Conservation (phyloP, 176 grass and related monocot genomes). For the Phragmites australis region DNA sequence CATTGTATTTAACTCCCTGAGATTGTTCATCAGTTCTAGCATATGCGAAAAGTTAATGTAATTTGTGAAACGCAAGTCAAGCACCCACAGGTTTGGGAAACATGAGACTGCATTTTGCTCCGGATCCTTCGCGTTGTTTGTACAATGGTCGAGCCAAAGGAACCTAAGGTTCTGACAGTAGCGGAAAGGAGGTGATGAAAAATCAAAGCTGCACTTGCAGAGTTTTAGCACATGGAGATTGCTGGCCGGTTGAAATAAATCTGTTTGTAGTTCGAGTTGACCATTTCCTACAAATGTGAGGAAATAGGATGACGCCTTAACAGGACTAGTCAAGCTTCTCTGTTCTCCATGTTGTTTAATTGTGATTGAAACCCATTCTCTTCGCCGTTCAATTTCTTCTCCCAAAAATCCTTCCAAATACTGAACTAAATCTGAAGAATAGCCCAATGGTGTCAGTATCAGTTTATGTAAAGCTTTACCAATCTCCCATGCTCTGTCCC, state of each 20-base stretch:
- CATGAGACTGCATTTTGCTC: background rate
- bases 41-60: background rate
- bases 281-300: too few relatives aligned
- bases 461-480: background rate
- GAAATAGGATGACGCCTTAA: too few relatives aligned
- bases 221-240: background rate
- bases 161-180: slow-evolving; percentile 7
- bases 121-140: background rate
- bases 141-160: slow-evolving; percentile 14
- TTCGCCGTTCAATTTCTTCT: too few relatives aligned
- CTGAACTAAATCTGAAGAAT: too few relatives aligned
- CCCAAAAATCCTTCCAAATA: too few relatives aligned
- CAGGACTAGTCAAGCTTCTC: background rate
- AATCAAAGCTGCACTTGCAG: background rate
- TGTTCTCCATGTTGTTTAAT: background rate
- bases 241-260: background rate
- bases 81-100: slow-evolving; percentile 2
- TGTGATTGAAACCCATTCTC: too few relatives aligned
- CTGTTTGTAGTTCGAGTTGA: background rate
- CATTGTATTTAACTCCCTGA: slow-evolving; percentile 6
- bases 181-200: background rate
- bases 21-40: background rate
- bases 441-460: background rate
- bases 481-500: background rate
- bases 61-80: background rate